These are phyloP conservation scores for Boletellus ananas DNA, from an alignment of 768 basidiomycete species.

Conservation along the genomic window DNA sequence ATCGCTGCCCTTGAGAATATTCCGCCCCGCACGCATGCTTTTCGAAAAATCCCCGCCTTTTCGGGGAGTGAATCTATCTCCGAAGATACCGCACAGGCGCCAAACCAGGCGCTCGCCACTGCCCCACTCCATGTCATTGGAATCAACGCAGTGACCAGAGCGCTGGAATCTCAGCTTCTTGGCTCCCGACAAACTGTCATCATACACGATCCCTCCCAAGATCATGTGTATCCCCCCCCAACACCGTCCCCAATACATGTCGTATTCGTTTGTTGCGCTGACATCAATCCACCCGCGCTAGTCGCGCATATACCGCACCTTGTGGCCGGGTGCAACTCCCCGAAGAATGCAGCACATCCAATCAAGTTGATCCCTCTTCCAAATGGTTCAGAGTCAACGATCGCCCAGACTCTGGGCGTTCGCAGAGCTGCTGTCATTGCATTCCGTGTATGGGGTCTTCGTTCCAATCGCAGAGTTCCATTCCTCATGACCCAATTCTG, in stretches of 20 bases:
- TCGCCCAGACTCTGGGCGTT: conserved; percentile 63
- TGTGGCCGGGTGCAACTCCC: conserved; percentile 71
- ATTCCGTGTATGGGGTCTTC: conserved; percentile 50
- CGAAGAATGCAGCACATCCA: conserved; percentile 22
- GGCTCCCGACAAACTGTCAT: conserved; percentile 22
- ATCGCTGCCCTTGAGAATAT: conserved; percentile 49
- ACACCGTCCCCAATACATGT: conserved; percentile 25
- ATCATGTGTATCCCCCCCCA: neutral
- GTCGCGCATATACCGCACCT: conserved; percentile 75
- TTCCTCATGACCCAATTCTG: conserved; percentile 3
- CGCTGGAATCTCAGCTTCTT: conserved; percentile 57
- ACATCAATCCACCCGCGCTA: conserved; percentile 68
- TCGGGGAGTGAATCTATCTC: conserved; percentile 28
- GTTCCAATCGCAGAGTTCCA: neutral
- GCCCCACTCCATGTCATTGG: conserved; percentile 49
- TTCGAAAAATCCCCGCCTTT: conserved; percentile 9
- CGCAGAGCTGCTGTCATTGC: conserved; percentile 64
- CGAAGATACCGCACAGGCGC: neutral
- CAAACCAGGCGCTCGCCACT: neutral
- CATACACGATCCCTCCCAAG: neutral
- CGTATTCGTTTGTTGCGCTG: conserved; percentile 70
- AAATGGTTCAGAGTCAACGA: conserved; percentile 55
- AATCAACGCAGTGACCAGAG: conserved; percentile 78
- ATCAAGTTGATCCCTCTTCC: conserved; percentile 65
- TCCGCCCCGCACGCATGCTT: conserved; percentile 31